Base-by-base conservation (phyloP, 257 asterid species). In the Anisodus acutangulus region DNA sequence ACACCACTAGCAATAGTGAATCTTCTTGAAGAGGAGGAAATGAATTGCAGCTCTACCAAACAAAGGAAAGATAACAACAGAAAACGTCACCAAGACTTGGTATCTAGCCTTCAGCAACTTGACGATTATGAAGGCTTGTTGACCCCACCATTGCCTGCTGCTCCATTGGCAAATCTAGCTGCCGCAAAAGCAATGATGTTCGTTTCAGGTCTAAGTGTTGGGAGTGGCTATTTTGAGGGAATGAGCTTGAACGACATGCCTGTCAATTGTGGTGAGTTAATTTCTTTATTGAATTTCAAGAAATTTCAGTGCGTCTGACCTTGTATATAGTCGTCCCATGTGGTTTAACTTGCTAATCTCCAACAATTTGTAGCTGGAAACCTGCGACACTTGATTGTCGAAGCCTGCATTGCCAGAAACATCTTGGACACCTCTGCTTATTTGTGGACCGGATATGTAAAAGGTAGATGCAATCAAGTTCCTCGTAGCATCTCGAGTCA, bases 361-460 rank as follows among this genome's bases (percentile, higher is more conserved):
- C 90, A 91, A 79, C 74, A 37, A 79, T 64, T 80, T 85, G 90
- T 85, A 89, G 99, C 95, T 89, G 99, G 99, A 84, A 92, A 92
- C 87, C 90, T 97, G 87, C 88, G 91, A 86, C 98, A 97, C 91
- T 88, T 97, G 87, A 92, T 97, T 86, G 97, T 95, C 47, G 99
- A 97, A 90, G 98, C 97, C 79, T 97, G 99, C 88, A 93, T 97
- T 87, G 98, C 99, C 78, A 91, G 99, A 88, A 91, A 95, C 88
- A 84, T 97, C 81, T 87, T 97, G 93, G 98, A 95, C 82, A 95
- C 97, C 58, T 93, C 98, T 54, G 95, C 99, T 66, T 97, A 97
- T 89, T 74, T 87, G 87, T 97, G 99, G 98, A 97, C 98, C 59
- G 98, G 99, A 86, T 97, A 97, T 88, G 97, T 97, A 78, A 93